Conservation (phyloP, 2,329 filamentous ascomycete genomes). For the Bipolaris bicolor region DNA sequence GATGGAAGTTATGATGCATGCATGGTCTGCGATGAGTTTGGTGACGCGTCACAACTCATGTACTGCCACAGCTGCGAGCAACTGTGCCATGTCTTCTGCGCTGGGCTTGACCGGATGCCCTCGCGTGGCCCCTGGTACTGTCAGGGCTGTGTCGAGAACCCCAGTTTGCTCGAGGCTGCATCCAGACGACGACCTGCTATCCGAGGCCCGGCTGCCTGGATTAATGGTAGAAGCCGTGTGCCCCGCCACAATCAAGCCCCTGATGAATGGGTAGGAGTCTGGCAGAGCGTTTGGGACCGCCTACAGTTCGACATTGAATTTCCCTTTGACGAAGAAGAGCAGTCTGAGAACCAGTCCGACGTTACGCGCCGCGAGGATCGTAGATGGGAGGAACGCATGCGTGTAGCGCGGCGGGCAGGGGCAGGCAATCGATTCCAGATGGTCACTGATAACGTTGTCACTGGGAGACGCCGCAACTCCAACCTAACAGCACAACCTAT, state of each 20-base stretch:
- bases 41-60: slow-evolving; percentile 83
- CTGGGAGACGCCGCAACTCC: slow-evolving; percentile 46
- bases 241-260: slow-evolving; percentile 41
- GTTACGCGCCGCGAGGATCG: slow-evolving; percentile 64
- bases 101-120: slow-evolving; percentile 79
- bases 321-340: slow-evolving; percentile 73
- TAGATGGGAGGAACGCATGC: slow-evolving; percentile 83
- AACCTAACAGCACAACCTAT: slow-evolving; percentile 50
- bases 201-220: slow-evolving; percentile 41
- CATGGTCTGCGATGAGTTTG: slow-evolving; percentile 79
- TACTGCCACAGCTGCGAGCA: slow-evolving; percentile 92
- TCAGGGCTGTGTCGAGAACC: slow-evolving; percentile 70
- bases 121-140: slow-evolving; percentile 83
- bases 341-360: slow-evolving; percentile 63
- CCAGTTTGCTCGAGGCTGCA: slow-evolving; percentile 47
- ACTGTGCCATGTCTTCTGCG: slow-evolving; percentile 89
- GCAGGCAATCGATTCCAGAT: slow-evolving; percentile 74
- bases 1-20: slow-evolving; percentile 67
- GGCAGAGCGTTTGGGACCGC: slow-evolving; percentile 86
- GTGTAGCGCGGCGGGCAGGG: slow-evolving; percentile 80
- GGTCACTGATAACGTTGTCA: slow-evolving; percentile 64
- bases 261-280: slow-evolving; percentile 72
- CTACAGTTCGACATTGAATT: slow-evolving; percentile 81
- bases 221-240: slow-evolving; percentile 37
- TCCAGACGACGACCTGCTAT: slow-evolving; percentile 30